Evolutionary conservation across 306 rosid species (phyloP).

Genomic region (Fagus sylvatica): DNA sequence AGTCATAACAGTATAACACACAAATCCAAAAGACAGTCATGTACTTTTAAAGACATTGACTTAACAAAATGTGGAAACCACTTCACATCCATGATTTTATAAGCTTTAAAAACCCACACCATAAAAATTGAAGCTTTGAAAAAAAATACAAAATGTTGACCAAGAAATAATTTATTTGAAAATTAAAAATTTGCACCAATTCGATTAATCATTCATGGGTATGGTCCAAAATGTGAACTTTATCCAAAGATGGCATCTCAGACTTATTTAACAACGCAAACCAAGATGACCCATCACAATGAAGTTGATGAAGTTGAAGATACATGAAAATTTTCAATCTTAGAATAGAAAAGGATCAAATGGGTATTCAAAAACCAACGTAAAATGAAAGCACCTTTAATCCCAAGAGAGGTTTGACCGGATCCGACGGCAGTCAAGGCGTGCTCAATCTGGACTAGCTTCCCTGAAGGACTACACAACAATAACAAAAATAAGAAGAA

Average conservation of each 20-base stretch:
- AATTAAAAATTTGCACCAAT: background rate
- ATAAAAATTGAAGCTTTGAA: background rate
- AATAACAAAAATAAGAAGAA: background rate
- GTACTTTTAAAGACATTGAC: background rate
- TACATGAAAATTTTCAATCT: background rate
- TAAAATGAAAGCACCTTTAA: conserved; percentile 58
- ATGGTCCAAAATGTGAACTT: background rate
- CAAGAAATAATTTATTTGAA: background rate
- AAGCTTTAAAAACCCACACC: background rate
- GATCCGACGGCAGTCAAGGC: conserved; percentile 96
- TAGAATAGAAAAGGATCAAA: background rate
- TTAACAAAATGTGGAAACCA: background rate
- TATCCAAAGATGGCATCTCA: background rate
- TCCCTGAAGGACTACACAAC: conserved; percentile 74
- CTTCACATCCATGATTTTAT: background rate
- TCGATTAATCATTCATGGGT: background rate
- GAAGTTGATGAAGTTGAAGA: background rate
- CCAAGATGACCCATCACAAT: background rate
- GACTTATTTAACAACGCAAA: background rate
- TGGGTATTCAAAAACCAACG: background rate
- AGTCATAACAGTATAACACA: too few species aligned
- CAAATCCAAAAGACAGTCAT: background rate
- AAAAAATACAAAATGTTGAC: background rate
- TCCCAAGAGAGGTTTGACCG: conserved; percentile 95
- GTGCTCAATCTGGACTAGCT: conserved; percentile 98